These are phyloP conservation scores for Ceratobasidium sp. DNA, from an alignment of 1,284 basidiomycete genomes.

Conservation along the genomic window DNA sequence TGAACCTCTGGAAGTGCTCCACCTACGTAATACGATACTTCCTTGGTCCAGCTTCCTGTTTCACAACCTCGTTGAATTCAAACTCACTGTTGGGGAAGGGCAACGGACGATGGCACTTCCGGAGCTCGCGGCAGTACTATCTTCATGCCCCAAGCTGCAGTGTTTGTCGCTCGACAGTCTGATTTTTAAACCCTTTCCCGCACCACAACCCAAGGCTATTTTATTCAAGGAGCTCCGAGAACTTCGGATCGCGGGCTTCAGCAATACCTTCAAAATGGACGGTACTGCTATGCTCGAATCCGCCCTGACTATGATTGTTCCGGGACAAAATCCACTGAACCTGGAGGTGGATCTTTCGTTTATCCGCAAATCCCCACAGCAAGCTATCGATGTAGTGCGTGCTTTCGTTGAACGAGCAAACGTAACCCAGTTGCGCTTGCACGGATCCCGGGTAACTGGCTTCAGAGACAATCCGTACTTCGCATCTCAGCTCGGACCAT, in stretches of 20 bases:
- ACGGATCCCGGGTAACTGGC: not conserved
- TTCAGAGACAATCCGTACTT: not conserved
- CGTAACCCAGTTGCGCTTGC: not conserved
- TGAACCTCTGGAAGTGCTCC: not conserved
- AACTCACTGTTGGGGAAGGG: not conserved
- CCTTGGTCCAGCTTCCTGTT: not conserved
- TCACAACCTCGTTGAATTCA: not conserved
- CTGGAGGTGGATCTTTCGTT: not conserved
- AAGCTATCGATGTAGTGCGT: not conserved
- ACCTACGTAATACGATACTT: not conserved
- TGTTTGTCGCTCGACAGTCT: not conserved
- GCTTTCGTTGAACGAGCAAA: not conserved
- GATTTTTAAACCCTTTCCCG: not conserved
- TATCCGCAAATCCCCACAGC: not conserved
- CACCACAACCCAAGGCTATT: not conserved
- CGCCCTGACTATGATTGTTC: not conserved
- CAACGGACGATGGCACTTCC: not conserved
- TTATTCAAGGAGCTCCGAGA: not conserved
- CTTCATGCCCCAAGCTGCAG: not conserved
- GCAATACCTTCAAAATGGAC: not conserved
- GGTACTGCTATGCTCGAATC: not conserved
- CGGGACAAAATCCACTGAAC: not conserved
- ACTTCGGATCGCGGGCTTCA: not conserved
- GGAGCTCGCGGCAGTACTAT: not conserved
- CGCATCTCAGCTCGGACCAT: not conserved